Conservation (phyloP, 495 filamentous ascomycete species). For the Hypoxylon lenormandii region DNA sequence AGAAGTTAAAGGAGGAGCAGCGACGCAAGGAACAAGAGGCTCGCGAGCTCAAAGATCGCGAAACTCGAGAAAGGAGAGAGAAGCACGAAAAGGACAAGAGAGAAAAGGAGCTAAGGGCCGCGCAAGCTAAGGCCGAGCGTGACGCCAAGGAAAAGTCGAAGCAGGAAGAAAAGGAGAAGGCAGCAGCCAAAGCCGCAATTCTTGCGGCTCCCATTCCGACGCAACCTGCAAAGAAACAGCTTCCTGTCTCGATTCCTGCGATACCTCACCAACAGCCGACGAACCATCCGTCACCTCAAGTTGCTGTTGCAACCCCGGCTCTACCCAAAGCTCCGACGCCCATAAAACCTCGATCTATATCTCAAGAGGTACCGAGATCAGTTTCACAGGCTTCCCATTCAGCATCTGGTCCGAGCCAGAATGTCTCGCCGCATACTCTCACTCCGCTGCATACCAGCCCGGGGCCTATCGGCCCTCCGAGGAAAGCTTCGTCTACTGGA, state of each 20-base stretch:
- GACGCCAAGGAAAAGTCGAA: constrained; percentile 66
- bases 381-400: constrained; percentile 73
- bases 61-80: constrained; percentile 76
- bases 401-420: constrained; percentile 67
- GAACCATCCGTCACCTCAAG: constrained; percentile 78
- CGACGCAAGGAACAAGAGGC: constrained; percentile 62
- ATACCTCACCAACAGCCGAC: constrained; percentile 58
- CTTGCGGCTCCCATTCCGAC: constrained; percentile 55
- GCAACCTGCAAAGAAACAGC: constrained; percentile 63
- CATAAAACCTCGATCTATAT: constrained; percentile 77
- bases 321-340: constrained; percentile 86
- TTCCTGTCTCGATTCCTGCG: constrained; percentile 66
- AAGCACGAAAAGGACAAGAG: constrained; percentile 71
- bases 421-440: constrained; percentile 72
- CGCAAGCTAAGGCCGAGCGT: constrained; percentile 60
- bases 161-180: constrained; percentile 65
- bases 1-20: constrained; percentile 71
- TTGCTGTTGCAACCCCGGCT: constrained; percentile 80
- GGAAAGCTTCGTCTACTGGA: constrained; percentile 55
- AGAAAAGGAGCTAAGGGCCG: constrained; percentile 61
- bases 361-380: constrained; percentile 80
- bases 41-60: constrained; percentile 70
- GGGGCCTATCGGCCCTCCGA: constrained; percentile 63
- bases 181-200: constrained; percentile 55
- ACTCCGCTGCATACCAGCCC: constrained; percentile 69